Base-by-base conservation (phyloP, 2,329 filamentous ascomycete genomes). In the Chrysoporthe cubensis region DNA sequence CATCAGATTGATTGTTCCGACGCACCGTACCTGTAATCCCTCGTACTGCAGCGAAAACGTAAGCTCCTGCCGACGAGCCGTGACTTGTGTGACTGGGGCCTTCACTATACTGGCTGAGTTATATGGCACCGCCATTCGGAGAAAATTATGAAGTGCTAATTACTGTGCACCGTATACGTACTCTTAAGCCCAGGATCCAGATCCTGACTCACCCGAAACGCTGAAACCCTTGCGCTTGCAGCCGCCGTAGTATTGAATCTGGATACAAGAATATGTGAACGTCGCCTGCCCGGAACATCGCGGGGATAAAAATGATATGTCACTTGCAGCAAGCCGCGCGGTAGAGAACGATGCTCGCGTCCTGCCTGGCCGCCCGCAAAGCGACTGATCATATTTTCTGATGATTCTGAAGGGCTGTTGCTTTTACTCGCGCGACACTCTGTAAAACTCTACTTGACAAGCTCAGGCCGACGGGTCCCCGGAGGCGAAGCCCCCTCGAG, bases 321-420 rank as follows among this genome's bases (percentile, higher is more conserved):
- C 54, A 34, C 34, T 57, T 40, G 50, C 50, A 32, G 50, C 26
- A 34, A 54, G 50, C 50, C 50, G 50, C 50, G 50, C 50, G 50
- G 50, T 13, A 32, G 26, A 32, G 21, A 16, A 21, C 11, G 21
- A 34, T 34, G 11, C 21, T 34, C 50, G 7, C 21, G 50, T 32
- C 50, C 26, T 54, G 11, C 32, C 13, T 16, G 50, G n/a, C 48
- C 2, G n/a, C 50, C 7, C 11, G 26, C 26, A 32, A 54, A 54
- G 14, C 50, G 50, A 34, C 26, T 34, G 26, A 16, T 54, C 50
- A 32, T 26, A 32, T 34, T 32, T 32, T 13, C 21, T 6, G 21
- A 52, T 26, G 48, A 8, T 14, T 26, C n/a, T 26, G 48, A 21
- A 32, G 26, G 5, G 21, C 13, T 52, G n/a, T 18, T 52, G 9